Evolutionary conservation across 306 rosid species (phyloP).

Genomic region (Luffa acutangula): DNA sequence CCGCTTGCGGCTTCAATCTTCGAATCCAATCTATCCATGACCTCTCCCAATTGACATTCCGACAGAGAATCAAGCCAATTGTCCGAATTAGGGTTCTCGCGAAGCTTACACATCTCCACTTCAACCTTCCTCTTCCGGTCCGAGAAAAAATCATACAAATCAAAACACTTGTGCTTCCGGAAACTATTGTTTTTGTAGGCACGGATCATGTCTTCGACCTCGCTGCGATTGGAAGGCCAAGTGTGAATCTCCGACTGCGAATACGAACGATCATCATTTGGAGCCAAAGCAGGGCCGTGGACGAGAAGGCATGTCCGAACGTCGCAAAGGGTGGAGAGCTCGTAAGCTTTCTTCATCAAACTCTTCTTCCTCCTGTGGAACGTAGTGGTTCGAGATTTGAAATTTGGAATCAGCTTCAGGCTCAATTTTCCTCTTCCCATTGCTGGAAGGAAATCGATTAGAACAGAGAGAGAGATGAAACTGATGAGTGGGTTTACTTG

Average conservation of each 20-base stretch:
- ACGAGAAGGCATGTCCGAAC: not conserved
- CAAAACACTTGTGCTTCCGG: not conserved
- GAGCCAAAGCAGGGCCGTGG: not conserved
- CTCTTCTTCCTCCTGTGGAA: slow-evolving; percentile 2
- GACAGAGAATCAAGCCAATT: not conserved
- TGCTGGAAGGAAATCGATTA: too few species aligned
- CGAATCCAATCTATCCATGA: not conserved
- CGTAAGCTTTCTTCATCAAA: not conserved
- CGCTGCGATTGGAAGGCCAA: not conserved
- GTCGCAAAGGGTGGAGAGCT: not conserved
- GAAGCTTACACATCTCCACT: not conserved
- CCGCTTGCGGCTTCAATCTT: not conserved
- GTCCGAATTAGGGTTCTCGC: not conserved
- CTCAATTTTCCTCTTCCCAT: not conserved
- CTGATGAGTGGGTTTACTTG: too few species aligned
- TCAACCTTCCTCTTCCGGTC: not conserved
- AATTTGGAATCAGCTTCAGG: not conserved
- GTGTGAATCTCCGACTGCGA: not conserved
- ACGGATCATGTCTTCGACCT: not conserved
- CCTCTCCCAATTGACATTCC: not conserved
- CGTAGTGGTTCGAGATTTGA: not conserved
- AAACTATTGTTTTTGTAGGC: not conserved
- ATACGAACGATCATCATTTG: not conserved
- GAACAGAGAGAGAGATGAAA: too few species aligned
- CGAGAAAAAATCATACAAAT: not conserved